phyloP scores from a whole-genome alignment of 73 alveolate species.

The Paramecium sexaurelia region DNA sequence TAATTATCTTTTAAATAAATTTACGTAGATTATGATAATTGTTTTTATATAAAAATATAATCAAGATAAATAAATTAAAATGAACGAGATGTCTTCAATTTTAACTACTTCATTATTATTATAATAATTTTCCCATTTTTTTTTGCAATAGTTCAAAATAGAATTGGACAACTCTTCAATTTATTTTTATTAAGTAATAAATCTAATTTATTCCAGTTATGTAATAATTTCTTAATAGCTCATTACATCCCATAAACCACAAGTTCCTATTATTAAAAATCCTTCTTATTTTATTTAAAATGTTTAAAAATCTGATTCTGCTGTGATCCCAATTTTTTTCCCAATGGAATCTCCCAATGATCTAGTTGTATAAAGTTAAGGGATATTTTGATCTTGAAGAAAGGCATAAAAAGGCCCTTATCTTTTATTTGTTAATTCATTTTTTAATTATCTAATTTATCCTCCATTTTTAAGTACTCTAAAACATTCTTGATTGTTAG shows the following conservation, averaged over 20 bases:
- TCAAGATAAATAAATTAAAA: constrained; percentile 14
- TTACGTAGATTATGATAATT: background rate
- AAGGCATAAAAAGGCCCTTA: background rate
- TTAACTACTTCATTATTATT: background rate
- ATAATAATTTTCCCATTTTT: background rate
- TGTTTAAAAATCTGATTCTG: background rate
- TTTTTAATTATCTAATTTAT: background rate
- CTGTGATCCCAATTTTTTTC: background rate
- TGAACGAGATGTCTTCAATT: constrained; percentile 8
- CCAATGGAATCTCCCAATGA: background rate
- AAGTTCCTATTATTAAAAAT: background rate
- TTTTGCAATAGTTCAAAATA: background rate
- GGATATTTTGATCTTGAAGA: background rate
- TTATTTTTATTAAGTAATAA: background rate
- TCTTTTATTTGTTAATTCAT: constrained; percentile 3
- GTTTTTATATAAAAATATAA: background rate
- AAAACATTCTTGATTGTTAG: background rate
- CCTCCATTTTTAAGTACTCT: constrained; percentile 10
- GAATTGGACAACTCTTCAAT: background rate
- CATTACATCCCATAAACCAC: constrained; percentile 20
- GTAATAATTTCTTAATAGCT: background rate
- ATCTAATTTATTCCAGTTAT: background rate
- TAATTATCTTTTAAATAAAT: too few species aligned
- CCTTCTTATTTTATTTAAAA: background rate
- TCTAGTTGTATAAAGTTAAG: background rate